phyloP scores from a whole-genome alignment of 371 early-diverging fungal species.

The Circinella minor region DNA sequence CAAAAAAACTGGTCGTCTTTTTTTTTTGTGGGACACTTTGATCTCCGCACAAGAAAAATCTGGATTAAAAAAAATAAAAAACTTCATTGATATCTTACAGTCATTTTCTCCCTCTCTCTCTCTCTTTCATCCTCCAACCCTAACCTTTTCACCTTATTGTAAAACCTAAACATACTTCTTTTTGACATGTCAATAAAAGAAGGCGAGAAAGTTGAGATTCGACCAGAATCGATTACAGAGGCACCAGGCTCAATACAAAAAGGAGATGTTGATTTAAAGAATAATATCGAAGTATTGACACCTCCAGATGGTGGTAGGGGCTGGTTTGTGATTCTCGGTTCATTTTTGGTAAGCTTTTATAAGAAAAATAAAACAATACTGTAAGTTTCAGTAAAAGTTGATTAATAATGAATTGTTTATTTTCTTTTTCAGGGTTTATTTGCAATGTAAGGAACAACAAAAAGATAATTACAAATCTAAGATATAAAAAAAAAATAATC shows the following conservation, averaged over 20 bases:
- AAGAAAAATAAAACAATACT: not conserved
- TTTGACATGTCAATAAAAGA: not conserved
- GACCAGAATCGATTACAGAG: not conserved
- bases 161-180: too few relatives aligned
- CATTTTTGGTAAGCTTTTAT: constrained; percentile 40
- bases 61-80: too few relatives aligned
- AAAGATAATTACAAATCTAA: not conserved
- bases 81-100: too few relatives aligned
- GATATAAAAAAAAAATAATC: not conserved
- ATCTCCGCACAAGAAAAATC: too few relatives aligned
- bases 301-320: constrained; percentile 45
- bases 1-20: too few relatives aligned
- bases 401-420: not conserved
- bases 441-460: constrained; percentile 19
- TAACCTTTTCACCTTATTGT: too few relatives aligned
- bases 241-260: not conserved
- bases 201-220: not conserved
- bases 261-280: not conserved
- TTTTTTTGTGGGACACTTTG: too few relatives aligned
- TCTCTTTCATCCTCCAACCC: too few relatives aligned
- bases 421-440: constrained; percentile 24
- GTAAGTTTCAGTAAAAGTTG: too few relatives aligned
- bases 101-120: too few relatives aligned
- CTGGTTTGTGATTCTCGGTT: constrained; percentile 48
- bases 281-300: constrained; percentile 1